These are phyloP conservation scores for Phyllosticta citriasiana DNA, from an alignment of 2,329 filamentous ascomycete genomes.

Conservation along the genomic window DNA sequence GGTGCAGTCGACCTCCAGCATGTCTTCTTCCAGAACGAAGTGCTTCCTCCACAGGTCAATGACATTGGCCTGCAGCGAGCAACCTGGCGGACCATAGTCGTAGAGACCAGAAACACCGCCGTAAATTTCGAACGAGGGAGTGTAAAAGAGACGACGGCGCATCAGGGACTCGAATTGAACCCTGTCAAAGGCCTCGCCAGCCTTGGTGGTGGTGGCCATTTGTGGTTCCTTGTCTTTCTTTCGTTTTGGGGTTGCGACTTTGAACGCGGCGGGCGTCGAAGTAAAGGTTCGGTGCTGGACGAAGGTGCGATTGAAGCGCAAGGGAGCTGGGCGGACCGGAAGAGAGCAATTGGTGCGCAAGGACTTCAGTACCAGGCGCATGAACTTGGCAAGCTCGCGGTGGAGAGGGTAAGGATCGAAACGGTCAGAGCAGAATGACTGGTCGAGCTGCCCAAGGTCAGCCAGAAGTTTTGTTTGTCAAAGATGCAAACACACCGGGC, in stretches of 20 bases:
- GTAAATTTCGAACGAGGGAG: slow-evolving; percentile 91
- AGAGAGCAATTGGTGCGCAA: slow-evolving; percentile 24
- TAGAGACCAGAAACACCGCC: slow-evolving; percentile 80
- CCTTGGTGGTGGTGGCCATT: slow-evolving; percentile 54
- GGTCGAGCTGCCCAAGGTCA: not conserved
- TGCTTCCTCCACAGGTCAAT: slow-evolving; percentile 87
- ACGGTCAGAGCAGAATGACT: not conserved
- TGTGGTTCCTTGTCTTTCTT: slow-evolving; percentile 13
- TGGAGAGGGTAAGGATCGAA: not conserved
- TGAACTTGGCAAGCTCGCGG: slow-evolving; percentile 17
- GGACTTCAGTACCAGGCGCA: slow-evolving; percentile 32
- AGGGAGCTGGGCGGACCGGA: slow-evolving; percentile 13
- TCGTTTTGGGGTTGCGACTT: slow-evolving; percentile 21
- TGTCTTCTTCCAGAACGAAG: slow-evolving; percentile 82
- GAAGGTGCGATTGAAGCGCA: slow-evolving; percentile 12
- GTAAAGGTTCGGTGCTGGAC: slow-evolving; percentile 25
- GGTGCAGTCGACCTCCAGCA: slow-evolving; percentile 89
- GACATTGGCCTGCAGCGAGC: slow-evolving; percentile 76
- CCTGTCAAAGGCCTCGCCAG: slow-evolving; percentile 83
- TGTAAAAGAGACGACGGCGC: slow-evolving; percentile 60
- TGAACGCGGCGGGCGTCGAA: slow-evolving; percentile 21
- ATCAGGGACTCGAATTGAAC: slow-evolving; percentile 73
- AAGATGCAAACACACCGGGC: slow-evolving; percentile 3
- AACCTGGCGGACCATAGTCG: slow-evolving; percentile 87
- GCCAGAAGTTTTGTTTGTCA: slow-evolving; percentile 3